Base-by-base conservation (phyloP, 129 eudicot species). In the Flaveria linearis region DNA sequence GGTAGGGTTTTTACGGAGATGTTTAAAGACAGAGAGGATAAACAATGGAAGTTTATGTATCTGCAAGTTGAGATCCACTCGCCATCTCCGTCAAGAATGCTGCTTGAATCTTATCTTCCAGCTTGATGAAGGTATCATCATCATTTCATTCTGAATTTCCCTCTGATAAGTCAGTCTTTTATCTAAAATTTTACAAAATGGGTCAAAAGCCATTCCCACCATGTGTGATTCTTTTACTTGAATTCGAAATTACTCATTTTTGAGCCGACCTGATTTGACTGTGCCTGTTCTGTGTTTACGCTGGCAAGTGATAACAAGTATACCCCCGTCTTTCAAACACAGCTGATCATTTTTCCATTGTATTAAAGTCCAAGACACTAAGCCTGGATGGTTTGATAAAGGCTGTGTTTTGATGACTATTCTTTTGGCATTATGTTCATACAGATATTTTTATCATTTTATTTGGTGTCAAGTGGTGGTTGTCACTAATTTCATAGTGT, bases 61-160 rank as follows among this genome's bases (percentile, higher is more conserved):
- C 68, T 95, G 79, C 87, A 89, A 76, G 97, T 95, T 12, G 96
- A 91, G 60, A 84, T 95, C 68, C 79, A 75, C 18, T 80, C 93
- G 6, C 97, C 99, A 49, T 77, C 92, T 13, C 96, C 86, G 3
- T 82, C 92, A 69, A 88, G 84, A 65, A 79, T 95, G 76, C 74
- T 95, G 84, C 91, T 95, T 14, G 98, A 94, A 84, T 94, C 98
- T 60, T 93, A 87, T 72, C 69, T 92, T 72, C 97, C 93, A 1
- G 91, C 93, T 5, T 87, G 82, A 87, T 74, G 28, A 47, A 55
- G 65, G 45, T 26, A 61, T 61, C 41, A 13, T 61, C 17, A 23
- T 22, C 41, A 36, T 23, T 23, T 23, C 65, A 58, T 22, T 58
- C 2, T 4, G 16, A 23, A 23, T 36, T 58, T 61, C n/a, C 9